These are phyloP conservation scores for Ustilago shanxiensis DNA, from an alignment of 1,284 basidiomycete genomes.

Conservation along the genomic window DNA sequence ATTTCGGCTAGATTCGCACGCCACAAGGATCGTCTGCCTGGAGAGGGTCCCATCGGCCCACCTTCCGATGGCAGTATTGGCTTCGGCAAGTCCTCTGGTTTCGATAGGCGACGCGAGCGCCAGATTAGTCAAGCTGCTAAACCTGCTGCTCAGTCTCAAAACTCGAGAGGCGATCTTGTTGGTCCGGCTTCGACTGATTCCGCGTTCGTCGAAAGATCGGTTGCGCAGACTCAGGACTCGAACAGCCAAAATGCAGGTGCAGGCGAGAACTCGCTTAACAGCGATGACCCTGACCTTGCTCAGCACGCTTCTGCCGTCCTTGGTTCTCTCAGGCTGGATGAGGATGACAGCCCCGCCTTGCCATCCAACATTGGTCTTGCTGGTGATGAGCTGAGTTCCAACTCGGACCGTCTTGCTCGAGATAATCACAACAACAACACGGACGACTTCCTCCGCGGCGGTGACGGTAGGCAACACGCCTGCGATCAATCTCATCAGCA, in stretches of 20 bases:
- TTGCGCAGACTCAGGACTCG: background rate
- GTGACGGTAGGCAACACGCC: constrained; percentile 23
- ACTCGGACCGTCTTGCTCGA: constrained; percentile 15
- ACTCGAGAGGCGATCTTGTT: constrained; percentile 11
- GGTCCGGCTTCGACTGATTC: constrained; percentile 1
- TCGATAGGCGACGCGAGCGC: constrained; percentile 51
- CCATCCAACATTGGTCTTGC: constrained; percentile 22
- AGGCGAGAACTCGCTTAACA: constrained; percentile 20
- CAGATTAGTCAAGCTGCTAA: constrained; percentile 35
- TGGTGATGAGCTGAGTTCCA: constrained; percentile 3
- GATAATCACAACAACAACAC: constrained; percentile 10
- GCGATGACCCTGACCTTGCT: constrained; percentile 46
- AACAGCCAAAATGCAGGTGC: constrained; percentile 3
- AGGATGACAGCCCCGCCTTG: constrained; percentile 46
- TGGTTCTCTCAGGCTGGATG: constrained; percentile 56
- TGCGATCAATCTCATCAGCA: constrained; percentile 30
- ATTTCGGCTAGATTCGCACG: constrained; percentile 51
- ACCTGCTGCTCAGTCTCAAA: constrained; percentile 6
- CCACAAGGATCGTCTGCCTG: constrained; percentile 56
- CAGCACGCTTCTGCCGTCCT: constrained; percentile 56
- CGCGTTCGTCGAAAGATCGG: constrained; percentile 5
- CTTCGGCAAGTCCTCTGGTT: constrained; percentile 57
- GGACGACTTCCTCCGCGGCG: constrained; percentile 28
- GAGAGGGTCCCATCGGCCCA: constrained; percentile 65
- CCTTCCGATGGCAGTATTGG: constrained; percentile 63